A percentile compares a stretch with the other conserved stretches of the same genome.
Evolutionary conservation across 768 basidiomycete genomes (phyloP).

Genomic region (Podaxis carcinomalis): DNA sequence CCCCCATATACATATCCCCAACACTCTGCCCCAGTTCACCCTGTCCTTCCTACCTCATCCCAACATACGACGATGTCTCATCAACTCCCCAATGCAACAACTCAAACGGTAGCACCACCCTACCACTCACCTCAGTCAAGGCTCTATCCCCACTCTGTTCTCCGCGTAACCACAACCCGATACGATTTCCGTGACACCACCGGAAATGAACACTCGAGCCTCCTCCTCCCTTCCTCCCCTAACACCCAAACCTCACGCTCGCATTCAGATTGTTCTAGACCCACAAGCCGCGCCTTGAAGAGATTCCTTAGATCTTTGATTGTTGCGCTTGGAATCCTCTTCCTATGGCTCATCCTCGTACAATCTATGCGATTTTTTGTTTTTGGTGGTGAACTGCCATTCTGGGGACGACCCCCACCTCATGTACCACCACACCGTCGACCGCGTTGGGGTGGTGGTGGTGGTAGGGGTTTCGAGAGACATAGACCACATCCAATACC

Average conservation of each 20-base stretch:
- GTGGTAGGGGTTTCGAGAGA: too few relatives aligned
- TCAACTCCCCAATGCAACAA: neutral
- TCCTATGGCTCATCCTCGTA: slow-evolving; percentile 1
- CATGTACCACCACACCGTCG: neutral
- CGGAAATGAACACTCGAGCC: neutral
- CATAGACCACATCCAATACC: neutral
- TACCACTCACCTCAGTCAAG: neutral
- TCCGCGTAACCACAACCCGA: neutral
- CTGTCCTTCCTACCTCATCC: neutral
- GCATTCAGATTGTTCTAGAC: neutral
- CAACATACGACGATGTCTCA: neutral
- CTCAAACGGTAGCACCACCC: neutral
- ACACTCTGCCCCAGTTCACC: too few relatives aligned
- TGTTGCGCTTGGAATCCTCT: neutral
- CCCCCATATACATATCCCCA: too few relatives aligned
- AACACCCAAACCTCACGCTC: neutral
- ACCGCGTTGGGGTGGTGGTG: neutral
- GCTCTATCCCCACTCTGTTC: neutral
- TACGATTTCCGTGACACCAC: neutral
- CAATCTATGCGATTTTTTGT: neutral
- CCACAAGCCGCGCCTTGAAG: neutral
- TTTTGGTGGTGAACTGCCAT: neutral
- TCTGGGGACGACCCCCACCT: neutral
- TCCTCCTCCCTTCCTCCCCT: neutral
- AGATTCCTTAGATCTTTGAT: neutral